phyloP scores from a whole-genome alignment of 1,284 basidiomycete genomes.

The Rhodotorula sp. region DNA sequence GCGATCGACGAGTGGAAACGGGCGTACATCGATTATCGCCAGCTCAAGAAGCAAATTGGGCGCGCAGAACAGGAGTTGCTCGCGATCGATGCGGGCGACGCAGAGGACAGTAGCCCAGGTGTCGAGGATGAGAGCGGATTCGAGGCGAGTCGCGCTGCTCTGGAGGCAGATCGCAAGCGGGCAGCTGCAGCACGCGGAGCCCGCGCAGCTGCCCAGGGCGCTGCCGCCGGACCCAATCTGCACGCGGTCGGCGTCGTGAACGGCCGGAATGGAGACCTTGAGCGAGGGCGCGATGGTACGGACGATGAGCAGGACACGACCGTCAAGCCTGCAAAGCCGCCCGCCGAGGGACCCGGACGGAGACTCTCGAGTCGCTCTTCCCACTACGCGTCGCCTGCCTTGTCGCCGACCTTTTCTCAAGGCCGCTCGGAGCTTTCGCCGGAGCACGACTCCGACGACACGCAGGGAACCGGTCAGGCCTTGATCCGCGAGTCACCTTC shows the following conservation, averaged over 20 bases:
- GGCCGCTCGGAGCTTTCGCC: conserved; percentile 1
- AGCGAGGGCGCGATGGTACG: not conserved
- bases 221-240: not conserved
- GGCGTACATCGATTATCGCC: conserved; percentile 38
- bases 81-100: conserved; percentile 18
- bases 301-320: not conserved
- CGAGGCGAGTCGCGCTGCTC: not conserved
- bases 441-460: conserved; percentile 9
- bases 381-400: not conserved
- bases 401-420: not conserved
- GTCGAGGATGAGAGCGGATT: not conserved
- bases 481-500: not conserved
- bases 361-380: not conserved
- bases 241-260: not conserved
- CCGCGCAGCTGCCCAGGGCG: not conserved
- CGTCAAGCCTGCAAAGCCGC: not conserved
- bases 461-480: not conserved
- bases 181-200: not conserved
- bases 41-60: conserved; percentile 39
- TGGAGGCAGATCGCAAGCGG: not conserved
- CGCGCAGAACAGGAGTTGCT: conserved; percentile 27
- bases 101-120: not conserved
- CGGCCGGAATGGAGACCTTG: not conserved
- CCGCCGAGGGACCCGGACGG: too few relatives aligned
- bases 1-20: conserved; percentile 32